Conservation (phyloP, 2,329 filamentous ascomycete species). For the Aspergillus udagawae region DNA sequence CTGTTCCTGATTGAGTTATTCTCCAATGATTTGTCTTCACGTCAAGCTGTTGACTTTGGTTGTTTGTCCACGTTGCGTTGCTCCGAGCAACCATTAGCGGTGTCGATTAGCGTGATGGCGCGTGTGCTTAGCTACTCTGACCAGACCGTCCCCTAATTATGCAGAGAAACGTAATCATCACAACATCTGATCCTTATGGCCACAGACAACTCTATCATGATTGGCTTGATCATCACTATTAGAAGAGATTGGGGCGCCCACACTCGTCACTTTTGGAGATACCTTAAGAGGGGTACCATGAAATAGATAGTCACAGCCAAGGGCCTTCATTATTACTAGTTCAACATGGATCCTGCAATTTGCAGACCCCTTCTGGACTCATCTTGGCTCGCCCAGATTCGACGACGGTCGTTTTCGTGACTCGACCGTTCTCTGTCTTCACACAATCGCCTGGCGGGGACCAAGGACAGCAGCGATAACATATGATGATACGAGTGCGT, state of each 20-base stretch:
- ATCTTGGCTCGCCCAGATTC: neutral
- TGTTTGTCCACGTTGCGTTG: slow-evolving; percentile 30
- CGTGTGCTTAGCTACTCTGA: slow-evolving; percentile 8
- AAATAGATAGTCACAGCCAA: neutral
- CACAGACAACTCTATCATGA: neutral
- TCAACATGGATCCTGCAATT: neutral
- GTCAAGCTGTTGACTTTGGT: slow-evolving; percentile 21
- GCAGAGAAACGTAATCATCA: neutral
- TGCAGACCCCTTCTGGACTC: neutral
- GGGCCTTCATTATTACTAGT: neutral
- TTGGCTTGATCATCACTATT: neutral
- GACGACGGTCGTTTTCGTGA: neutral
- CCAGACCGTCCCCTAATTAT: neutral
- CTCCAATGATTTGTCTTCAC: slow-evolving; percentile 8
- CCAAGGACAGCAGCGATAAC: neutral
- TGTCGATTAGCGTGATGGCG: slow-evolving; percentile 11
- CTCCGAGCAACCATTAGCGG: slow-evolving; percentile 27
- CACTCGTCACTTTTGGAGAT: neutral
- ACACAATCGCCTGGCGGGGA: too few species aligned
- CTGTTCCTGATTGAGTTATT: slow-evolving; percentile 3
- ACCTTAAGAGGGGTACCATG: neutral
- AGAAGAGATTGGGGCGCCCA: neutral
- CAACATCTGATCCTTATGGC: neutral
- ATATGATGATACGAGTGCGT: neutral
- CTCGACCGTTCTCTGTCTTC: neutral